Evolutionary conservation across 306 rosid genomes (phyloP).

Genomic region (Cicer pinnatifidum): DNA sequence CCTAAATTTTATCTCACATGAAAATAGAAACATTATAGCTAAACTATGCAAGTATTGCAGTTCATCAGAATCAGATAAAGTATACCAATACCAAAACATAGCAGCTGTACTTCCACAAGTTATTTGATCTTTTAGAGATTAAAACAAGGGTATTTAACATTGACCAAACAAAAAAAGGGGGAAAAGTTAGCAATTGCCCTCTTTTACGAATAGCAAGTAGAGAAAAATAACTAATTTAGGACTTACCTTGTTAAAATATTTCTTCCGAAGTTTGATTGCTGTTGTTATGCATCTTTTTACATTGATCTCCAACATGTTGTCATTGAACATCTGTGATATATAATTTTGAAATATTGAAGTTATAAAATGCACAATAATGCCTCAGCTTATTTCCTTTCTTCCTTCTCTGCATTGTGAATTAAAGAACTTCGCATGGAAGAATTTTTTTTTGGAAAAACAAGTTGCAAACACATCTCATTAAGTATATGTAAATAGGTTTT

Average conservation of each 20-base stretch:
- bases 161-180: conserved; percentile 2
- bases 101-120: conserved; percentile 15
- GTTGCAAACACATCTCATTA: conserved; percentile 13
- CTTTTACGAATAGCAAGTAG: conserved; percentile 22
- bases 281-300: conserved; percentile 74
- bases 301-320: conserved; percentile 76
- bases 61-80: conserved; percentile 39
- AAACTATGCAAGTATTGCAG: conserved; percentile 40
- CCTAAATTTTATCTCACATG: conserved; percentile 7
- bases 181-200: conserved; percentile 31
- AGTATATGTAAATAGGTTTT: conserved; percentile 20
- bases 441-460: background rate
- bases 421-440: conserved; percentile 20
- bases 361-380: conserved; percentile 35
- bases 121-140: conserved; percentile 22
- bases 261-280: conserved; percentile 85
- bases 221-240: conserved; percentile 35
- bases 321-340: conserved; percentile 79
- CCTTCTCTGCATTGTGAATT: conserved; percentile 16
- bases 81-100: conserved; percentile 6
- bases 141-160: conserved; percentile 31
- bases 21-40: conserved; percentile 25
- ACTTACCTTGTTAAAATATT: conserved; percentile 82
- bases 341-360: conserved; percentile 38
- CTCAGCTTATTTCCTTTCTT: conserved; percentile 1